Percentiles rank a stretch among this genome's conserved stretches.
Evolutionary conservation across 2,329 filamentous ascomycete species (phyloP).

Genomic region (Ascomycota sp.): DNA sequence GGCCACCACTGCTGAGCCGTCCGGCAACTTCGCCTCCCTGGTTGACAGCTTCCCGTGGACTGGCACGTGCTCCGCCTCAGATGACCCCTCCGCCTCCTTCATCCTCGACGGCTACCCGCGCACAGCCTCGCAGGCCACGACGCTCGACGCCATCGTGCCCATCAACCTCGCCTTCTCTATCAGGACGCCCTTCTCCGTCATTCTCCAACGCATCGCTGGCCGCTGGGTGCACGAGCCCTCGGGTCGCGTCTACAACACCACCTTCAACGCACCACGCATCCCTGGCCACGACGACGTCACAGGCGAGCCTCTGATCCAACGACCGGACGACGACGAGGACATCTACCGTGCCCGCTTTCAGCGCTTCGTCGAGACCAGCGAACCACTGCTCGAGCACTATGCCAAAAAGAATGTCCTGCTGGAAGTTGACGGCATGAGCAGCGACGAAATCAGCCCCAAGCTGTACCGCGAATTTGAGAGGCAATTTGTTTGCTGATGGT

Average conservation of each 20-base stretch:
- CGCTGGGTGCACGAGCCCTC: slow-evolving; percentile 86
- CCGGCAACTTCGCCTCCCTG: slow-evolving; percentile 3
- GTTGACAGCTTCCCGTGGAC: slow-evolving; percentile 14
- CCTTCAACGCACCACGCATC: slow-evolving; percentile 68
- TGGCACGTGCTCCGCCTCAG: slow-evolving; percentile 18
- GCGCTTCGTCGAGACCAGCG: slow-evolving; percentile 72
- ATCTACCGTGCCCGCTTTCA: slow-evolving; percentile 61
- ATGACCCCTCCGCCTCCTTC: slow-evolving; percentile 64
- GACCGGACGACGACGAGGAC: slow-evolving; percentile 67
- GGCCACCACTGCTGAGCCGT: slow-evolving; percentile 11
- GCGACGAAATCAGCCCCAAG: slow-evolving; percentile 87
- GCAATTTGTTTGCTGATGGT: slow-evolving; percentile 30
- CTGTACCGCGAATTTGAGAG: slow-evolving; percentile 62
- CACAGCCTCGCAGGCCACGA: slow-evolving; percentile 56
- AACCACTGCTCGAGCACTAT: slow-evolving; percentile 73
- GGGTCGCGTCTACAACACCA: slow-evolving; percentile 83
- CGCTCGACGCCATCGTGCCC: slow-evolving; percentile 62
- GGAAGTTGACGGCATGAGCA: slow-evolving; percentile 71
- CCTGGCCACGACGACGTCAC: slow-evolving; percentile 73
- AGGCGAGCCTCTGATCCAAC: slow-evolving; percentile 61
- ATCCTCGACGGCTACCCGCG: slow-evolving; percentile 92
- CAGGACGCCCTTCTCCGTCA: slow-evolving; percentile 64
- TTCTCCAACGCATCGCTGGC: slow-evolving; percentile 71
- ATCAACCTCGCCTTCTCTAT: slow-evolving; percentile 85
- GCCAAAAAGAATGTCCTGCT: slow-evolving; percentile 61